Evolutionary conservation across 129 eudicot species (phyloP), one percentile per base, ranked within the genome.

Genomic region (Arctium lappa): DNA sequence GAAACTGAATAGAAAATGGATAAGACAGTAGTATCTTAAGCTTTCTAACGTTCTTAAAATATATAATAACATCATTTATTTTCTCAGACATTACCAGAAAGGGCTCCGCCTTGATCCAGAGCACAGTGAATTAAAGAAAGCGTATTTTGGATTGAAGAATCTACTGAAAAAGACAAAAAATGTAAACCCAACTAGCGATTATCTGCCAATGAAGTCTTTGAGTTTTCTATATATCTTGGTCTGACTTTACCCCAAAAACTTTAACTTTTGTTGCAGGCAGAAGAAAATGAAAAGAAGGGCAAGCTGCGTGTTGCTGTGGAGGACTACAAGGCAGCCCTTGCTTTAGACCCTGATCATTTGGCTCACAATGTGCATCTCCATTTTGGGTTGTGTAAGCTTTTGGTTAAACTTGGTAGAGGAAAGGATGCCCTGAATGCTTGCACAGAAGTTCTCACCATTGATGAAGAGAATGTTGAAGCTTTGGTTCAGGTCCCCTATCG

Each of bases 71-170:
- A 68, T 72, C 3, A 10, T 71, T 15, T 40, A 16, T 33, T 74
- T 81, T 75, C n/a, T 75, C 92, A 95, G 99, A 90, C 99, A 95
- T 88, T 95, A 88, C 83, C 99, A 95, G 76, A 93, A 91, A 88
- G 99, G 99, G 77, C 98, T 95, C 79, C 97, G 99, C 34, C 83
- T 84, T 46, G 99, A 95, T 79, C 99, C 99, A 60, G 99, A 95
- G 89, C 99, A 95, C 66, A 74, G 91, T 81, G 99, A 91, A 82
- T 76, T 95, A 84, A 95, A 95, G 89, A 95, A 92, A 86, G 92
- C 97, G 62, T 95, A 90, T 88, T 95, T 93, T 76, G 97, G 91
- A 76, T 78, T 95, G 86, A 95, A 95, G 73, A 95, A 90, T 53
- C 86, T 95, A 83, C 89, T 90, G 37, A 91, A 91, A 84, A 95